Conservation (phyloP, 805 yeast species). For the Wickerhamomyces xylosicus region DNA sequence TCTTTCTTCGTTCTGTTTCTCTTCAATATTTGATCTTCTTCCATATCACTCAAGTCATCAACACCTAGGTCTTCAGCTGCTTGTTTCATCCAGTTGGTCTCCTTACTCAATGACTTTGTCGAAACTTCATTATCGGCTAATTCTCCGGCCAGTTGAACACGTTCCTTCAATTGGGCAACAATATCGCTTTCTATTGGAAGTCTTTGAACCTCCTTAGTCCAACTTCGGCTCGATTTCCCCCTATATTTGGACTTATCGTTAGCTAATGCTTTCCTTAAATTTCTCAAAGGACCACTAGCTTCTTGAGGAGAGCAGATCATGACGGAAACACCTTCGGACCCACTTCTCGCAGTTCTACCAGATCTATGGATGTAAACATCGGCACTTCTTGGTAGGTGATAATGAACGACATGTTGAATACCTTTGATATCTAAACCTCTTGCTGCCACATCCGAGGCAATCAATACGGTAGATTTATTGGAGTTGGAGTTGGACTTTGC, state of each 20-base stretch:
- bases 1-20: slow-evolving; percentile 50
- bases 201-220: slow-evolving; percentile 49
- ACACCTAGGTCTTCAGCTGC: slow-evolving; percentile 93
- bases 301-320: slow-evolving; percentile 92
- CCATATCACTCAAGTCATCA: slow-evolving; percentile 51
- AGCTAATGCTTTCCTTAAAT: slow-evolving; percentile 51
- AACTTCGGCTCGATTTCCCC: slow-evolving; percentile 27
- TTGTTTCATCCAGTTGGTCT: slow-evolving; percentile 71
- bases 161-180: slow-evolving; percentile 55
- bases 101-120: slow-evolving; percentile 49
- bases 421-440: slow-evolving; percentile 90
- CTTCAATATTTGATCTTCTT: slow-evolving; percentile 57
- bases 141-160: slow-evolving; percentile 60
- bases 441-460: slow-evolving; percentile 97
- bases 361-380: slow-evolving; percentile 93
- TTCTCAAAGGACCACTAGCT: slow-evolving; percentile 77
- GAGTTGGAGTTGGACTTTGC: slow-evolving; percentile 27
- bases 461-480: slow-evolving; percentile 52
- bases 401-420: slow-evolving; percentile 91
- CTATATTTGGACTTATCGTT: slow-evolving; percentile 19
- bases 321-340: slow-evolving; percentile 86
- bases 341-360: slow-evolving; percentile 98
- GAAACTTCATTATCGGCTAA: slow-evolving; percentile 66
- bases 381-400: slow-evolving; percentile 89
- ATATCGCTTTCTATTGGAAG: slow-evolving; percentile 73